These are phyloP conservation scores for Pachyrhizus erosus DNA, from an alignment of 306 rosid genomes.

Conservation along the genomic window DNA sequence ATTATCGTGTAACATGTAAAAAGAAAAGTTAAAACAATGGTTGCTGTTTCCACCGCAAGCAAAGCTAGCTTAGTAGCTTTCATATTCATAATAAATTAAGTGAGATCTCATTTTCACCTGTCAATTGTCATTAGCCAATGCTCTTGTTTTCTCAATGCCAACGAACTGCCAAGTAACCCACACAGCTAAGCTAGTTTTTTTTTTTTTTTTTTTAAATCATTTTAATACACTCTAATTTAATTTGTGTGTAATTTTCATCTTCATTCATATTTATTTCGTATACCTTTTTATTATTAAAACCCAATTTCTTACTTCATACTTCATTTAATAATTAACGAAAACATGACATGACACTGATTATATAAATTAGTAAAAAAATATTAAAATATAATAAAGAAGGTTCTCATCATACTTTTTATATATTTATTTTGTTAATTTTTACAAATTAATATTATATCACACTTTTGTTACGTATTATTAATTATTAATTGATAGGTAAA, in stretches of 20 bases:
- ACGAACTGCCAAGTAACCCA: not conserved
- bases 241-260: not conserved
- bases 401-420: too few species aligned
- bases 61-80: conserved; percentile 1
- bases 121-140: not conserved
- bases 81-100: not conserved
- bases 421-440: not conserved
- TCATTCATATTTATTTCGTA: not conserved
- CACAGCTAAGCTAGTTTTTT: not conserved
- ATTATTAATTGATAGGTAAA: not conserved
- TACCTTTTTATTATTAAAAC: not conserved
- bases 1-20: not conserved
- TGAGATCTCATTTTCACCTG: not conserved
- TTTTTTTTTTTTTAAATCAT: not conserved
- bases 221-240: not conserved
- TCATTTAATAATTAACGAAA: not conserved
- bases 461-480: not conserved
- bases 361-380: not conserved
- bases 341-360: not conserved
- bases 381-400: not conserved
- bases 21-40: not conserved
- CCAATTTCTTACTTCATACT: not conserved
- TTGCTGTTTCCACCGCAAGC: not conserved
- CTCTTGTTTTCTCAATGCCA: not conserved
- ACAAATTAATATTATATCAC: not conserved